A percentile compares a stretch with the other conserved stretches of the same genome.
Conservation (phyloP, 129 eudicot species). For the Tanacetum coccineum region DNA sequence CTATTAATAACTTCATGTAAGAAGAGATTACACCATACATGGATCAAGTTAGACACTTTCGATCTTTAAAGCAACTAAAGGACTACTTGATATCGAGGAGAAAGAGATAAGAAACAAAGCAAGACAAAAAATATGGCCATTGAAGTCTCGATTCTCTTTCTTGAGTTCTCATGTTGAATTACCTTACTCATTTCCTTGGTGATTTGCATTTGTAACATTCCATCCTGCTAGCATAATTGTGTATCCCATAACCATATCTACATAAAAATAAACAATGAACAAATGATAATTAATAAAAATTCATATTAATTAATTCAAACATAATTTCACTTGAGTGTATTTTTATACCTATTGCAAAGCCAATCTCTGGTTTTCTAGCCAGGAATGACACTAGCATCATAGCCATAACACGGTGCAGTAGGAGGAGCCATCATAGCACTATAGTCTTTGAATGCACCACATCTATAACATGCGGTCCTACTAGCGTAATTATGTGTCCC, state of each 20-base stretch:
- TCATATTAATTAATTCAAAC: neutral
- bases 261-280: constrained; percentile 10
- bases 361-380: constrained; percentile 96
- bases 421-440: constrained; percentile 33
- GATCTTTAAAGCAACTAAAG: constrained; percentile 7
- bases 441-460: constrained; percentile 64
- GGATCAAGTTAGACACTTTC: neutral
- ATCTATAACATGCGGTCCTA: constrained; percentile 64
- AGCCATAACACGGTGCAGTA: constrained; percentile 37
- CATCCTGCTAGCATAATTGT: constrained; percentile 85
- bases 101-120: neutral
- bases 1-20: constrained; percentile 23
- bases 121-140: neutral
- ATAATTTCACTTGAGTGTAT: neutral
- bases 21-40: constrained; percentile 25
- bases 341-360: constrained; percentile 71
- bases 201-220: constrained; percentile 85
- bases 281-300: neutral
- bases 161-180: constrained; percentile 7
- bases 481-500: constrained; percentile 88
- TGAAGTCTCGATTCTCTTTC: constrained; percentile 22
- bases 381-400: constrained; percentile 39
- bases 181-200: constrained; percentile 43
- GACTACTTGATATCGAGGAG: too few species aligned
- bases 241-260: constrained; percentile 82